These are phyloP conservation scores for Salvia hispanica DNA, from an alignment of 257 asterid species.

Conservation along the genomic window DNA sequence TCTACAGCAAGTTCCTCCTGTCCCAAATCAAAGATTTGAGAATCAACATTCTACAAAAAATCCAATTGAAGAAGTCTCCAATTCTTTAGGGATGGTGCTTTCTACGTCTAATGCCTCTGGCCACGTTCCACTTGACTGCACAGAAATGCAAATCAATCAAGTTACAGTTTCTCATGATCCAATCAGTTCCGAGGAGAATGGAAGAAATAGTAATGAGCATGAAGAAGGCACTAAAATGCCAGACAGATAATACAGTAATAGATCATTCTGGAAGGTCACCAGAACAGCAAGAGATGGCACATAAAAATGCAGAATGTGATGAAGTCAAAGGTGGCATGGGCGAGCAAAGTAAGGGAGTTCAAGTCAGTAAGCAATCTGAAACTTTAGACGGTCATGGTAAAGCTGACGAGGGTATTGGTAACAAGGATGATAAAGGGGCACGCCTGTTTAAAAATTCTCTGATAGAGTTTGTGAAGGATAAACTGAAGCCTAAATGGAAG, in stretches of 20 bases:
- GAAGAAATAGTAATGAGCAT: slow-evolving; percentile 33
- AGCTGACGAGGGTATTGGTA: slow-evolving; percentile 49
- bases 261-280: slow-evolving; percentile 39
- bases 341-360: slow-evolving; percentile 39
- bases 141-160: slow-evolving; percentile 32
- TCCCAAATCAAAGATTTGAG: slow-evolving; percentile 41
- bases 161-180: slow-evolving; percentile 37
- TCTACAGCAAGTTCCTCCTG: slow-evolving; percentile 35
- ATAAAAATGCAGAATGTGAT: slow-evolving; percentile 39
- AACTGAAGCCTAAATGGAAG: slow-evolving; percentile 89
- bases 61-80: slow-evolving; percentile 40
- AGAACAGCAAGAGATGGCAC: slow-evolving; percentile 36
- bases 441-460: slow-evolving; percentile 81
- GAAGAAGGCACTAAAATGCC: slow-evolving; percentile 39
- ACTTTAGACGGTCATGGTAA: slow-evolving; percentile 46
- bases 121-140: slow-evolving; percentile 30
- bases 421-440: slow-evolving; percentile 75
- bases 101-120: slow-evolving; percentile 28
- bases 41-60: slow-evolving; percentile 43
- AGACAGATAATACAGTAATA: slow-evolving; percentile 29
- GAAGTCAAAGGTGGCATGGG: slow-evolving; percentile 34
- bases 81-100: slow-evolving; percentile 28
- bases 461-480: slow-evolving; percentile 82
- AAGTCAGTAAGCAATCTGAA: slow-evolving; percentile 46
- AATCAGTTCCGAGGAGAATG: slow-evolving; percentile 38